Evolutionary conservation across 257 asterid species (phyloP), one percentile per base, ranked within the genome.

Genomic region (Lithospermum erythrorhizon): DNA sequence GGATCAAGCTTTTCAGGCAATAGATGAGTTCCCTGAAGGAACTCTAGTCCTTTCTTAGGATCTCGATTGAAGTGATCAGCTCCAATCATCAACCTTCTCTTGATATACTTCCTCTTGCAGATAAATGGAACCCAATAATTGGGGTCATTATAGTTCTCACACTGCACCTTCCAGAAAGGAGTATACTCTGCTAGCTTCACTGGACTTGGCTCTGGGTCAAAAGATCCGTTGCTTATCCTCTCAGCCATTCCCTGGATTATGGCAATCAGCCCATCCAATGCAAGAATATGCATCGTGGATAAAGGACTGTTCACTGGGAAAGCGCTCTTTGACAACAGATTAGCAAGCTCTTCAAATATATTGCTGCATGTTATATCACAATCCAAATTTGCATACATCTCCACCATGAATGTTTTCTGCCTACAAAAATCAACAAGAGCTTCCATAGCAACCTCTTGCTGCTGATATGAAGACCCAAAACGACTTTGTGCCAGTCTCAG

Each of bases 161-260:
- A 90, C 70, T 81, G 87, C 73, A 87, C 94, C 94, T 85, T 85
- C 98, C 96, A 90, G 64, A 90, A 90, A 23, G 98, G 98, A 29
- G 77, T 75, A 73, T 85, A 90, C 78, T 87, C 98, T 69, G 72
- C 81, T 51, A 91, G 88, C 65, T 74, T 70, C 41, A 82, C 81
- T 30, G 81, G 83, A 68, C 67, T 61, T 66, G 55, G 74, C 61
- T 88, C 96, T 63, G 89, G 79, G 62, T 71, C 75, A 77, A 76
- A 76, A 54, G 83, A 81, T 54, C 90, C 94, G 68, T 87, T 83
- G 70, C 89, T 81, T 68, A 90, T 81, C 74, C 98, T 90, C 91
- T 90, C 96, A 63, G 96, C 98, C 98, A 91, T 87, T 73, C 98
- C 98, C 80, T 88, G 98, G 72, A 88, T 86, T 62, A 88, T 94